These are phyloP conservation scores for Graphium sp. DNA, from an alignment of 2,329 filamentous ascomycete genomes.

Conservation along the genomic window DNA sequence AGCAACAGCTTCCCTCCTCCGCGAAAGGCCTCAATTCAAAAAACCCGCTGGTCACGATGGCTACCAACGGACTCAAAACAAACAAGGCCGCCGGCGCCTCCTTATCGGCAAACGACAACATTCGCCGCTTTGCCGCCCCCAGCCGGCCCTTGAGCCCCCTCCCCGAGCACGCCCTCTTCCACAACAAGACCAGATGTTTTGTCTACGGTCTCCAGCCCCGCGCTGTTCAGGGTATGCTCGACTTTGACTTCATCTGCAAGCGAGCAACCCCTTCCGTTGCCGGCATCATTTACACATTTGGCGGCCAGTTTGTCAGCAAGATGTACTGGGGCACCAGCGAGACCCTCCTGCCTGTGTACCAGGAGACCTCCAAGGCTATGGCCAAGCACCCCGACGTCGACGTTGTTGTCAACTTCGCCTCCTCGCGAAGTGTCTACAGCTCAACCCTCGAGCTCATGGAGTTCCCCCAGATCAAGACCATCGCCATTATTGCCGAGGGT, in stretches of 20 bases:
- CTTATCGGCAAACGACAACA: slow-evolving; percentile 90
- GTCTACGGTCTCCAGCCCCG: slow-evolving; percentile 98
- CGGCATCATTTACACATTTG: slow-evolving; percentile 99
- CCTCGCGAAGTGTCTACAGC: slow-evolving; percentile 94
- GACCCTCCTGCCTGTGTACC: slow-evolving; percentile 96
- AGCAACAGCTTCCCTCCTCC: slow-evolving; percentile 5
- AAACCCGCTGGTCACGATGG: too few relatives aligned
- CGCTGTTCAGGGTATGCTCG: slow-evolving; percentile 83
- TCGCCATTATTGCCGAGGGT: slow-evolving; percentile 98
- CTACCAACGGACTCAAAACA: slow-evolving; percentile 18
- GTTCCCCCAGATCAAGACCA: slow-evolving; percentile 90
- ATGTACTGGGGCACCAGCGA: slow-evolving; percentile 99
- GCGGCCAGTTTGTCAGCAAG: slow-evolving; percentile 99
- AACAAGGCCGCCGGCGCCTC: slow-evolving; percentile 30
- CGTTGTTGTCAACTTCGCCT: slow-evolving; percentile 98
- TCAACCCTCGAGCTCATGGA: slow-evolving; percentile 99
- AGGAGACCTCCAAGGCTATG: slow-evolving; percentile 81
- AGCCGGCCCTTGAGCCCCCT: slow-evolving; percentile 84
- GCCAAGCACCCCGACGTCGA: slow-evolving; percentile 95
- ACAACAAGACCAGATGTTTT: slow-evolving; percentile 99
- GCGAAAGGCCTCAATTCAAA: slow-evolving; percentile 8
- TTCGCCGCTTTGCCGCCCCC: slow-evolving; percentile 85
- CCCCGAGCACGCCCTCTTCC: slow-evolving; percentile 83
- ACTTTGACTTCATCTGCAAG: slow-evolving; percentile 99
- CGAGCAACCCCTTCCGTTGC: slow-evolving; percentile 89